Base-by-base conservation (phyloP, 495 filamentous ascomycete genomes). In the Xylaria curta region DNA sequence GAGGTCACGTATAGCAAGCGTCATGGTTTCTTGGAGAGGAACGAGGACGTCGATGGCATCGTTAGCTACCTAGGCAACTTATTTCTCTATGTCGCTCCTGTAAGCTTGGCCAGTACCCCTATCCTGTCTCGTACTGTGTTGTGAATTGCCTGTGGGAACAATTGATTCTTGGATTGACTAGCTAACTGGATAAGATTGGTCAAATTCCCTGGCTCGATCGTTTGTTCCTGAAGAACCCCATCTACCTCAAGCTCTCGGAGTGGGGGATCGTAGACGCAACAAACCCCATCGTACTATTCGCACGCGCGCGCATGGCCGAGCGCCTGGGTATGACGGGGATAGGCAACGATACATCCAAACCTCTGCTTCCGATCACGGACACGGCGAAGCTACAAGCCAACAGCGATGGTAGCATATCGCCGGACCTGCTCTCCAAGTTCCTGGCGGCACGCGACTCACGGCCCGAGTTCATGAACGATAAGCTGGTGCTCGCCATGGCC, bases 381-480 rank as follows among this genome's bases (percentile, higher is more conserved):
- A 83, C 71, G 75, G 81, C 72, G 68, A 84, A 67, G 82, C 86
- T 75, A 10, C 58, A 28, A 15, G 53, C 53, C 33, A 28, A 38
- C 31, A n/a, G 54, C 54, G 54, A 36, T 71, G 85, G 72, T 77
- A 82, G 72, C 79, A 85, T 79, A 83, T 89, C 89, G 68, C 85
- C 75, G n/a, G 86, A 88, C 74, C 86, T 91, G 19, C 79, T 88
- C 36, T 87, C 85, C 49, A 92, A 90, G 75, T 88, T 91, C 82
- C 78, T 89, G 0, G 86, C 87, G 53, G 87, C 85, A 0, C 86
- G 87, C 62, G 81, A 86, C 54, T 84, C 85, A 51, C 79, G 90
- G 40, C 90, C 91, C 0, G 85, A 91, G 4, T 91, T 92, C 79
- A 92, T 94, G 88, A 88, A 81, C 46, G 86, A 91, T 73, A 84